A percentile compares a stretch with the other conserved stretches of the same genome.
Conservation (phyloP, 1,284 basidiomycete genomes). For the Cronartium quercuum region DNA sequence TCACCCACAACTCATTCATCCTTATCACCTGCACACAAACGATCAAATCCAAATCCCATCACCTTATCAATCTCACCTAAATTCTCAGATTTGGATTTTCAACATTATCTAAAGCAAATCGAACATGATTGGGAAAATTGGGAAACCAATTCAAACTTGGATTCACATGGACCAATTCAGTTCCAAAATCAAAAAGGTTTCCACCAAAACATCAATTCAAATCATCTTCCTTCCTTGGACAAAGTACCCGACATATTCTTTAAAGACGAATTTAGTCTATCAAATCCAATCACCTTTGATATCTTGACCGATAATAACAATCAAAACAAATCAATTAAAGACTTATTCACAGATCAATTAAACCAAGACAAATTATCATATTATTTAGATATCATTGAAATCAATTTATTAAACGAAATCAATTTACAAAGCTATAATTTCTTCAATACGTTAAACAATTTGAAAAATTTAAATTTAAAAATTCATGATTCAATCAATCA, state of each 20-base stretch:
- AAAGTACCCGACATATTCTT: slow-evolving; percentile 78
- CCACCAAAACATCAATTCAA: background rate
- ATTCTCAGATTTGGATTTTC: slow-evolving; percentile 74
- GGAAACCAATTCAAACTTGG: slow-evolving; percentile 9
- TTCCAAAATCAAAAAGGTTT: slow-evolving; percentile 42
- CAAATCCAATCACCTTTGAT: slow-evolving; percentile 74
- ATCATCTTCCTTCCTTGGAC: slow-evolving; percentile 62
- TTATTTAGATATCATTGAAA: slow-evolving; percentile 87
- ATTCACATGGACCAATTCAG: slow-evolving; percentile 1
- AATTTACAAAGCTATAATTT: slow-evolving; percentile 83
- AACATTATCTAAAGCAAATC: slow-evolving; percentile 68
- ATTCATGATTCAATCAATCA: slow-evolving; percentile 72
- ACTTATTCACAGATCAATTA: slow-evolving; percentile 55
- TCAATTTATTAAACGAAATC: slow-evolving; percentile 90
- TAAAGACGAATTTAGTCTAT: slow-evolving; percentile 70
- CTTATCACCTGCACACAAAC: slow-evolving; percentile 52
- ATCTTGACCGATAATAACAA: slow-evolving; percentile 62
- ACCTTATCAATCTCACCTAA: slow-evolving; percentile 67
- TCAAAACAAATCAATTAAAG: slow-evolving; percentile 40
- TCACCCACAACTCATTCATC: slow-evolving; percentile 1
- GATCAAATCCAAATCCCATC: slow-evolving; percentile 63
- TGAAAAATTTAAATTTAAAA: slow-evolving; percentile 84
- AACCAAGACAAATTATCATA: slow-evolving; percentile 87
- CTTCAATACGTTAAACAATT: slow-evolving; percentile 89
- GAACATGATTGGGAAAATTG: slow-evolving; percentile 65